phyloP scores from a whole-genome alignment of 1,284 basidiomycete genomes.

The Cutaneotrichosporon dermatis region DNA sequence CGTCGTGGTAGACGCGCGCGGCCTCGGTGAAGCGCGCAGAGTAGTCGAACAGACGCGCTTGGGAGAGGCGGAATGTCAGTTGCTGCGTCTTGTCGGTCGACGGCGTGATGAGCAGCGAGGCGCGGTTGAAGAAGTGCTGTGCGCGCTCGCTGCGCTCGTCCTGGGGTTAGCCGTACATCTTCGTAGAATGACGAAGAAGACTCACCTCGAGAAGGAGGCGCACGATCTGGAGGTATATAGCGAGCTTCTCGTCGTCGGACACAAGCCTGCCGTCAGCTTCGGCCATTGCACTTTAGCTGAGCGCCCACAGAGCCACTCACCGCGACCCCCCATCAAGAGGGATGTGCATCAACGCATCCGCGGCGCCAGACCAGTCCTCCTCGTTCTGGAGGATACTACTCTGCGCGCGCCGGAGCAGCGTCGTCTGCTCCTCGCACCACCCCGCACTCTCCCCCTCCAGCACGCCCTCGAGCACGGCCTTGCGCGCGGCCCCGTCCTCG shows the following conservation, averaged over 20 bases:
- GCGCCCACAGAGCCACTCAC: conserved; percentile 50
- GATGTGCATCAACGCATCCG: conserved; percentile 82
- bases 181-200: not conserved
- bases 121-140: conserved; percentile 93
- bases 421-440: conserved; percentile 94
- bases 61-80: conserved; percentile 75
- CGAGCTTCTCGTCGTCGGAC: conserved; percentile 79
- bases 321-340: conserved; percentile 85
- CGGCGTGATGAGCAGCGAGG: conserved; percentile 79
- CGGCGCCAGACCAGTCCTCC: conserved; percentile 90
- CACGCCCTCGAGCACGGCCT: conserved; percentile 38
- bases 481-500: conserved; percentile 13
- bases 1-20: conserved; percentile 88
- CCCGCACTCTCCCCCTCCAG: conserved; percentile 48
- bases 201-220: conserved; percentile 85
- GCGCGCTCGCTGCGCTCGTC: conserved; percentile 63
- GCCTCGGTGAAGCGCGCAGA: conserved; percentile 89
- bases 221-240: conserved; percentile 88
- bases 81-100: conserved; percentile 69
- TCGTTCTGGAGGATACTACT: conserved; percentile 82
- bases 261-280: conserved; percentile 54
- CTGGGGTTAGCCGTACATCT: conserved; percentile 24
- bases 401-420: conserved; percentile 75
- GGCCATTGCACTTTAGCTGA: not conserved
- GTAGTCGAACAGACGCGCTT: conserved; percentile 87